A percentile compares a stretch with the other conserved stretches of the same genome.
phyloP scores from a whole-genome alignment of 225 moss, liverwort and hornwort species.

The Pleurozium schreberi region DNA sequence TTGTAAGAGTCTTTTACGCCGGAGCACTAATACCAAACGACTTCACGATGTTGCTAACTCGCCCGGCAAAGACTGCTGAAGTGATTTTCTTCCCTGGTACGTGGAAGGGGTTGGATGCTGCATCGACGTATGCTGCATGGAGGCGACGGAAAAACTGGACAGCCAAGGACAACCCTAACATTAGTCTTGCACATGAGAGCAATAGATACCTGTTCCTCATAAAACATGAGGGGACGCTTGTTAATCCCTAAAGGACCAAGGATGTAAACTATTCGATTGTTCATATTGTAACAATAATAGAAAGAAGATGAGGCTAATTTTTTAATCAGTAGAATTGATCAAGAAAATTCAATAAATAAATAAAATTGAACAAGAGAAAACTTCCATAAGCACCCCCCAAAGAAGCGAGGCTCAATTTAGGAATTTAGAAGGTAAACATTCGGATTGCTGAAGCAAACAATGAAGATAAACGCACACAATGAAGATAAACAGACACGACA shows the following conservation, averaged over 20 bases:
- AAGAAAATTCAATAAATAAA: background rate
- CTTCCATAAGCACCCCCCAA: background rate
- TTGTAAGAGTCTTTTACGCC: conserved; percentile 1
- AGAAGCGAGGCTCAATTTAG: background rate
- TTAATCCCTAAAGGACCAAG: background rate
- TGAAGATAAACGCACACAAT: background rate
- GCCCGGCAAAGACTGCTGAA: conserved; percentile 71
- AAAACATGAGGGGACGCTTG: background rate
- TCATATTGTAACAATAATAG: background rate
- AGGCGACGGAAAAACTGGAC: conserved; percentile 87
- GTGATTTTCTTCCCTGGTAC: conserved; percentile 95
- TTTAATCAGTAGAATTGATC: background rate
- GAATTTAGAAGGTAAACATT: background rate
- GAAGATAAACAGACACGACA: background rate
- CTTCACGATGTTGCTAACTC: conserved; percentile 72
- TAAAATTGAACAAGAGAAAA: background rate
- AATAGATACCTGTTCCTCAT: background rate
- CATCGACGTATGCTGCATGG: conserved; percentile 86
- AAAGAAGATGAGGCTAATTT: background rate
- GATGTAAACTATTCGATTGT: background rate
- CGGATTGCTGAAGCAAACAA: background rate
- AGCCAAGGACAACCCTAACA: background rate
- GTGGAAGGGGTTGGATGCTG: conserved; percentile 91
- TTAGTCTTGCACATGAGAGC: background rate
- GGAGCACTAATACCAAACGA: conserved; percentile 47